These are phyloP conservation scores for Kalaharituber pfeilii DNA, from an alignment of 2,329 filamentous ascomycete genomes.

Conservation along the genomic window DNA sequence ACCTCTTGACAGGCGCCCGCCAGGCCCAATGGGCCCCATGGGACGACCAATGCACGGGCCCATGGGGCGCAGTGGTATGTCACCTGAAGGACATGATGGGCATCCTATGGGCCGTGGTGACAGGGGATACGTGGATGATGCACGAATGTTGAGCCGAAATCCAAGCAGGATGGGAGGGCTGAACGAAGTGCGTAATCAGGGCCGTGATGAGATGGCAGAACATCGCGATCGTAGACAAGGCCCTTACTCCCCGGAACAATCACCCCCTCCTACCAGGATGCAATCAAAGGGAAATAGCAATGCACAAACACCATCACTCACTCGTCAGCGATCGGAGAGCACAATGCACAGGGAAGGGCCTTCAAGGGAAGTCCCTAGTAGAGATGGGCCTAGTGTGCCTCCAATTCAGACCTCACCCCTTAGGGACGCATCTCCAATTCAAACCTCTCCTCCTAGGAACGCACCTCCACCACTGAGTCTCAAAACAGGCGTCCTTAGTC, in stretches of 20 bases:
- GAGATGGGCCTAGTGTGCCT: no score
- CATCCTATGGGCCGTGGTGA: not conserved
- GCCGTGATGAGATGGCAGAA: not conserved
- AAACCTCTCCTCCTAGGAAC: not conserved
- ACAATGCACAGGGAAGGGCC: not conserved
- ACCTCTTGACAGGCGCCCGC: not conserved
- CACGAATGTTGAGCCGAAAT: not conserved
- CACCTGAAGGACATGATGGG: no score
- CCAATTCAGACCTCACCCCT: not conserved
- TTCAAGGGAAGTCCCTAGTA: no score
- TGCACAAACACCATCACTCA: conserved; percentile 8
- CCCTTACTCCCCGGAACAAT: not conserved
- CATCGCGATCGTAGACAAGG: not conserved
- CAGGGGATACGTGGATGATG: not conserved
- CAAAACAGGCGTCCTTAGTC: not conserved
- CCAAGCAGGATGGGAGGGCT: not conserved
- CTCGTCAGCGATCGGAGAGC: conserved; percentile 7
- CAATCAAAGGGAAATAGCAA: conserved; percentile 11
- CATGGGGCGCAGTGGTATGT: not conserved
- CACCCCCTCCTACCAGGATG: conserved; percentile 4
- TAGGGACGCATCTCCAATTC: no score
- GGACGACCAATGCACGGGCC: not conserved
- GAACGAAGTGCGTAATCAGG: not conserved
- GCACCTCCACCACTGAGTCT: not conserved
- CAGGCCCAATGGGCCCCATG: not conserved